These are phyloP conservation scores for Fusarium oligoseptatum DNA, from an alignment of 2,329 filamentous ascomycete genomes.

Conservation along the genomic window DNA sequence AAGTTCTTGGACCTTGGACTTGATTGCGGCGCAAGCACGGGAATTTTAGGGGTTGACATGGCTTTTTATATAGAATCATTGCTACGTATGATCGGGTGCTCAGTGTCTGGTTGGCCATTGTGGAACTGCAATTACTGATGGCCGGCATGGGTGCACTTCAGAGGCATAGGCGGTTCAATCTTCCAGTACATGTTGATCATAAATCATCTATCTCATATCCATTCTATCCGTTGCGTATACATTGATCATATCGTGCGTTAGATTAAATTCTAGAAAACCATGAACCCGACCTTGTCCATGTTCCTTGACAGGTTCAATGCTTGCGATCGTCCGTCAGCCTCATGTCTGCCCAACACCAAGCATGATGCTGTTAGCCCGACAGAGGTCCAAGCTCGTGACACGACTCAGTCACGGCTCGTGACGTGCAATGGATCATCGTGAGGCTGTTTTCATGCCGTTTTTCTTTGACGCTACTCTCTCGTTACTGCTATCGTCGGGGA, in stretches of 20 bases:
- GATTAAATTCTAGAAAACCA: not conserved
- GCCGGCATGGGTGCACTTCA: no score
- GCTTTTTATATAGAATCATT: no score
- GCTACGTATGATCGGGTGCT: no score
- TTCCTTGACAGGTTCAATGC: not conserved
- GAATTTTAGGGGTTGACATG: no score
- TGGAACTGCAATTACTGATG: no score
- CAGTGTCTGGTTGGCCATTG: no score
- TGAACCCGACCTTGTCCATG: not conserved
- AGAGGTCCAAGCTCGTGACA: not conserved
- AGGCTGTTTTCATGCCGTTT: not conserved
- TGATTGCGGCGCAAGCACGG: no score
- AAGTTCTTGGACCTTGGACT: no score
- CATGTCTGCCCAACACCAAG: not conserved
- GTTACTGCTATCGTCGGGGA: not conserved
- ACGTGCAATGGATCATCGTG: not conserved
- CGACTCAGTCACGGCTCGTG: not conserved
- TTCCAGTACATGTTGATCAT: not conserved
- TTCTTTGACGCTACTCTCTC: not conserved
- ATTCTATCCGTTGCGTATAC: not conserved
- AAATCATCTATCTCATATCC: not conserved
- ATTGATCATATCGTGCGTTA: not conserved
- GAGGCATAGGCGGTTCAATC: not conserved
- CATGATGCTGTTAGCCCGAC: not conserved
- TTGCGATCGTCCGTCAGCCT: not conserved